Evolutionary conservation across 2,329 filamentous ascomycete genomes (phyloP).

Genomic region (Plenodomus lindquistii): DNA sequence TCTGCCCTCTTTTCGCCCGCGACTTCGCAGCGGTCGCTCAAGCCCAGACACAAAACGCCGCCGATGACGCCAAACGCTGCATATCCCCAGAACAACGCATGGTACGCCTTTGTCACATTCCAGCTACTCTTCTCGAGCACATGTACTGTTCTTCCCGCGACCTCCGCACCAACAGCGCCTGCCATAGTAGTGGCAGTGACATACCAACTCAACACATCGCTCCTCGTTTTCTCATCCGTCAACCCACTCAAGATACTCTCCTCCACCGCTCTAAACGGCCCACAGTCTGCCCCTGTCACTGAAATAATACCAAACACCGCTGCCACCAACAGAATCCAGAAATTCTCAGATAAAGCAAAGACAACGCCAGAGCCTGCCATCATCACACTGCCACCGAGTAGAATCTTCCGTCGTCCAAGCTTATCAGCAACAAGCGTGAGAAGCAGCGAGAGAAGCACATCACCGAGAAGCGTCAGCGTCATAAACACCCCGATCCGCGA

Average conservation of each 20-base stretch:
- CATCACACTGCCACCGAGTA: slow-evolving; percentile 42
- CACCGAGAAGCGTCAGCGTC: slow-evolving; percentile 47
- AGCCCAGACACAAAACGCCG: slow-evolving; percentile 40
- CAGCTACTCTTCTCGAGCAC: slow-evolving; percentile 45
- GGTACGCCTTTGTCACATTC: slow-evolving; percentile 43
- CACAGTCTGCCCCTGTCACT: slow-evolving; percentile 41
- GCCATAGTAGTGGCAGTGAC: slow-evolving; percentile 43
- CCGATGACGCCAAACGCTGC: slow-evolving; percentile 48
- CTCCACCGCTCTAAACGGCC: slow-evolving; percentile 42
- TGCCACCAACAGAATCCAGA: slow-evolving; percentile 43
- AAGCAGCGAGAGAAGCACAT: slow-evolving; percentile 42
- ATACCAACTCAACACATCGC: slow-evolving; percentile 47
- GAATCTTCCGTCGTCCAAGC: slow-evolving; percentile 39
- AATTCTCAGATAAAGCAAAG: slow-evolving; percentile 43
- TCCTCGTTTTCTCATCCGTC: slow-evolving; percentile 39
- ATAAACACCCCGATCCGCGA: slow-evolving; percentile 46
- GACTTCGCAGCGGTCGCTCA: slow-evolving; percentile 49
- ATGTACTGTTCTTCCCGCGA: slow-evolving; percentile 47
- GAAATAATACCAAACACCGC: slow-evolving; percentile 46
- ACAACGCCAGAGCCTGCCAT: slow-evolving; percentile 43
- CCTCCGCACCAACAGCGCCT: slow-evolving; percentile 38
- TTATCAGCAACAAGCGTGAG: slow-evolving; percentile 46
- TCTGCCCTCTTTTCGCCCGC: slow-evolving; percentile 34
- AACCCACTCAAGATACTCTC: slow-evolving; percentile 43
- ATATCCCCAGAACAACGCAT: slow-evolving; percentile 50